phyloP scores from a whole-genome alignment of 495 filamentous ascomycete species.

The Neurospora sp. region DNA sequence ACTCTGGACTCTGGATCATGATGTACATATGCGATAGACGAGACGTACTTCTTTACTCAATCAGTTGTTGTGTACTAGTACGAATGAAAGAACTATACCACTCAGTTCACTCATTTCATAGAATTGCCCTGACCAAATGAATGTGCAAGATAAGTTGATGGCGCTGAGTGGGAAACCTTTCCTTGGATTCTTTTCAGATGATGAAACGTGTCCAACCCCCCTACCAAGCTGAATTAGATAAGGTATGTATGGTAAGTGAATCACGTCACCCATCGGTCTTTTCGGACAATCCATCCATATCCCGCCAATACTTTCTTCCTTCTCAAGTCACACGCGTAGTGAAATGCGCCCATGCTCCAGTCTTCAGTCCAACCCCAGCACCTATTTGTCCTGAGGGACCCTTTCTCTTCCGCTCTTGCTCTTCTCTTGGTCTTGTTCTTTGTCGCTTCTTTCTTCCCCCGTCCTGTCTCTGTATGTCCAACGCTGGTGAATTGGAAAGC shows the following conservation, averaged over 20 bases:
- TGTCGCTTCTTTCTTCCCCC: not conserved
- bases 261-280: not conserved
- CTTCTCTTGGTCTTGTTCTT: not conserved
- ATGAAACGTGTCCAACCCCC: not conserved
- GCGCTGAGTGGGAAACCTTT: not conserved
- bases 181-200: not conserved
- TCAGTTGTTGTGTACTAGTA: not conserved
- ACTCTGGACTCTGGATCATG: not conserved
- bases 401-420: not conserved
- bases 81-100: not conserved
- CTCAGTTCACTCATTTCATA: not conserved
- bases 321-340: not conserved
- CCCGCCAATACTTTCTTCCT: not conserved
- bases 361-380: not conserved
- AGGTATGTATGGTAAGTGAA: not conserved
- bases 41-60: not conserved
- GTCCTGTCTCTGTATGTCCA: not conserved
- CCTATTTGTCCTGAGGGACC: not conserved
- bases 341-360: not conserved
- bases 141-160: not conserved
- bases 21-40: not conserved
- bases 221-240: not conserved
- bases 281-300: not conserved
- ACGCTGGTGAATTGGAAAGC: not conserved
- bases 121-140: not conserved